Conservation (phyloP, 805 yeast genomes). For the Lachancea dasiensis region DNA sequence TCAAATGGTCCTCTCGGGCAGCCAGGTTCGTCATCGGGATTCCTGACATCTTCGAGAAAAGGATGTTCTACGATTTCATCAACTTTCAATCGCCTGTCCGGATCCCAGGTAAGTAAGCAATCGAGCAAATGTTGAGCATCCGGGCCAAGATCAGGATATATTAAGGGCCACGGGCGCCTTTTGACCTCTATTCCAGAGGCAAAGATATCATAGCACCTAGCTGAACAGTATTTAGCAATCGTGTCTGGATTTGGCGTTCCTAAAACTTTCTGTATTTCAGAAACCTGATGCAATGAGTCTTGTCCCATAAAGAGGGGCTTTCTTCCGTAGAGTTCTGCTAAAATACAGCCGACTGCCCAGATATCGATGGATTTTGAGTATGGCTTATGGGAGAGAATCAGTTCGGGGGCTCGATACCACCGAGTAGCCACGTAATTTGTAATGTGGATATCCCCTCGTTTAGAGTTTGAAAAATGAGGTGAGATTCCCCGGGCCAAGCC, state of each 20-base stretch:
- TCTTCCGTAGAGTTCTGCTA: conserved; percentile 79
- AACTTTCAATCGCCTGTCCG: conserved; percentile 47
- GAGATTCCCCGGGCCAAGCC: conserved; percentile 82
- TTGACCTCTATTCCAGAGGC: conserved; percentile 37
- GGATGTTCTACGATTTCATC: conserved; percentile 51
- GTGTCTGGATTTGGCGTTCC: conserved; percentile 61
- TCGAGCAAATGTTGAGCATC: conserved; percentile 49
- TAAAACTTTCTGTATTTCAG: conserved; percentile 57
- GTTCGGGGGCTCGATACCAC: conserved; percentile 94
- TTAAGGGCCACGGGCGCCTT: conserved; percentile 41
- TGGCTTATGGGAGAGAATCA: conserved; percentile 52
- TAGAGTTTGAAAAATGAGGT: conserved; percentile 26
- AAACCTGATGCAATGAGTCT: conserved; percentile 64
- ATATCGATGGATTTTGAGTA: conserved; percentile 74
- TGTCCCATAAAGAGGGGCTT: conserved; percentile 75
- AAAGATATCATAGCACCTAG: conserved; percentile 43
- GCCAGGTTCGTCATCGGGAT: conserved; percentile 48
- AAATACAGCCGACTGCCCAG: conserved; percentile 92
- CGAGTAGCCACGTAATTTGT: conserved; percentile 90
- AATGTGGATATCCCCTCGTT: conserved; percentile 40
- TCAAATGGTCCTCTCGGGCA: conserved; percentile 47
- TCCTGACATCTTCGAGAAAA: conserved; percentile 50
- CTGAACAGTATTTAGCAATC: conserved; percentile 40
- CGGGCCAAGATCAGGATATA: conserved; percentile 58
- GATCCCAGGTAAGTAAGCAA: conserved; percentile 59